Base-by-base conservation (phyloP, 352 stramenopile genomes). In the Phytophthora crassamura region DNA sequence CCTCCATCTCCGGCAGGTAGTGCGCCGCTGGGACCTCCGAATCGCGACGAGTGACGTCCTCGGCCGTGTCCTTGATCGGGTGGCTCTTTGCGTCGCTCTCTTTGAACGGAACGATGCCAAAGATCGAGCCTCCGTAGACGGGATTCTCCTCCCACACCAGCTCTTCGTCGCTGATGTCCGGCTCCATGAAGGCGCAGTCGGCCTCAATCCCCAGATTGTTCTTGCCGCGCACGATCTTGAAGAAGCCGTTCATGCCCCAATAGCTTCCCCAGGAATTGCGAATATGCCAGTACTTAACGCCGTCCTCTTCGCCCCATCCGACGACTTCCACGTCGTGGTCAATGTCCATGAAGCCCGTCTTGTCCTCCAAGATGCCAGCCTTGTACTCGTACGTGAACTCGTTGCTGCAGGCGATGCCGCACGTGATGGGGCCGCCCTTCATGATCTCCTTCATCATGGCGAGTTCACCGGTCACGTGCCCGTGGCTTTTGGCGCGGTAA, bases 171-270 rank as follows among this genome's bases (percentile, higher is more conserved):
- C 61, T 86, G 20, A 93, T 90, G 43, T 93, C 85, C 3, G 93
- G 93, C 36, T 96, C 80, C 59, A 95, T 81, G 68, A 86, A 98
- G 25, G 79, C 80, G 68, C 93, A 98, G 68, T 97, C 79, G 39
- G 75, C 82, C 49, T 98, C 94, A 30, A 98, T 97, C 5, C 84
- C 89, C 7, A 98, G 72, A 62, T 97, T 96, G 90, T 98, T 98
- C 20, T 83, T 90, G 28, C 95, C 95, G 12, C 89, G 84, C 30
- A 96, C 78, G 62, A 99, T 93, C 66, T 97, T 92, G 77, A 98
- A 98, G 68, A 97, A 99, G 34, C 97, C 97, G 57, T 98, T 97
- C 86, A 98, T 97, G 30, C 97, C 97, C 96, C 95, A 98, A 66
- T 92, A 93, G 11, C 78, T 93, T 36, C 97, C 97, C 94, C 97